Conservation (phyloP, 129 eudicot genomes). For the Heracleum sosnowskyi region DNA sequence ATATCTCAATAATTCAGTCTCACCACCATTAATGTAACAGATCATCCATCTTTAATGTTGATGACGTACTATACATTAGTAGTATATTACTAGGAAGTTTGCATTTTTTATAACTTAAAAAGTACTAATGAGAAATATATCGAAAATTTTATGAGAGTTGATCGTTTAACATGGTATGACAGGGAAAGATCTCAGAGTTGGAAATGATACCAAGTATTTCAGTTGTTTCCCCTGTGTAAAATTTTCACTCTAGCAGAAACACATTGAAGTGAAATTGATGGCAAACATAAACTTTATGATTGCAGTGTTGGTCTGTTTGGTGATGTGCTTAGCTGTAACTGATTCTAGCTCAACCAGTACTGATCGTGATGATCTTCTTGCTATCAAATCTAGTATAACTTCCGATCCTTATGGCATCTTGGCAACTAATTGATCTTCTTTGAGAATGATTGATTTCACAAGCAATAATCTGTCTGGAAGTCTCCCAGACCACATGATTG, state of each 20-base stretch:
- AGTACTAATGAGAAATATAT: no score
- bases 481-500: background rate
- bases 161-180: no score
- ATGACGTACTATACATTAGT: background rate
- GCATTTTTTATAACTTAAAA: no score
- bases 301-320: background rate
- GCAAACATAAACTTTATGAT: background rate
- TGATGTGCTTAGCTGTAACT: background rate
- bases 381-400: background rate
- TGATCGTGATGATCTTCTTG: slow-evolving; percentile 1
- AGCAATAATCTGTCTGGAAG: slow-evolving; percentile 29
- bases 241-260: background rate
- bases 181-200: no score
- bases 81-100: no score
- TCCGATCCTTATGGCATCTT: background rate
- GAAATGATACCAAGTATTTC: no score
- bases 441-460: slow-evolving; percentile 9
- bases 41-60: background rate
- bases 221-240: no score
- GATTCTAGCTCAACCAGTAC: background rate
- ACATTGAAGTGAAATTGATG: background rate
- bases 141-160: no score
- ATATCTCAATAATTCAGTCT: background rate
- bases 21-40: background rate
- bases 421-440: slow-evolving; percentile 16